These are phyloP conservation scores for Tilletia caries DNA, from an alignment of 1,284 basidiomycete species.

Conservation along the genomic window DNA sequence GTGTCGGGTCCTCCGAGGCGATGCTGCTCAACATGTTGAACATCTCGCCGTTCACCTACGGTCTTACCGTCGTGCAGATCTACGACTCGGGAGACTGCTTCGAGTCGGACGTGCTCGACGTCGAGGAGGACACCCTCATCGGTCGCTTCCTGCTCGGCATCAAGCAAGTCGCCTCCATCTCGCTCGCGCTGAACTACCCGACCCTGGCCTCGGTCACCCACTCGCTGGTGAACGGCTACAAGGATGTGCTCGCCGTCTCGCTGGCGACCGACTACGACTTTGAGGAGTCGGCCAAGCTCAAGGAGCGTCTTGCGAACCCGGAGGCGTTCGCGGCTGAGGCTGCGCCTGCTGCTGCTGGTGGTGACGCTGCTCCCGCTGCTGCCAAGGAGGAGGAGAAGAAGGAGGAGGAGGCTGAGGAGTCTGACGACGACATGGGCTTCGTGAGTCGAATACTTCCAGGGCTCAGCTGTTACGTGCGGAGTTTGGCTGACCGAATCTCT, in stretches of 20 bases:
- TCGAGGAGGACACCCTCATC: constrained; percentile 84
- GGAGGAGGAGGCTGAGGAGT: constrained; percentile 62
- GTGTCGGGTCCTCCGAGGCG: constrained; percentile 95
- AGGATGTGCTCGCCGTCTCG: constrained; percentile 85
- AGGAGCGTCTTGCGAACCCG: constrained; percentile 94
- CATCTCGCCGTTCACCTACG: constrained; percentile 82
- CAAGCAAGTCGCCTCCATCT: constrained; percentile 93
- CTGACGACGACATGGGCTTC: constrained; percentile 46
- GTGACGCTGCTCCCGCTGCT: constrained; percentile 61
- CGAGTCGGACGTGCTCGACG: constrained; percentile 80
- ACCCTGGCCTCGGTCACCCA: constrained; percentile 90
- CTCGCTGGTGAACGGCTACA: constrained; percentile 97
- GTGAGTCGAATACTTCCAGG: too few relatives aligned
- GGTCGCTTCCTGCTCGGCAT: constrained; percentile 86
- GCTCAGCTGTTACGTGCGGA: too few relatives aligned
- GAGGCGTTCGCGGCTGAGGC: constrained; percentile 86
- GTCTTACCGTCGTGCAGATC: constrained; percentile 77
- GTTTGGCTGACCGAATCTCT: neutral
- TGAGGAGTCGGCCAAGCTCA: constrained; percentile 85
- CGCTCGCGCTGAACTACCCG: constrained; percentile 89
- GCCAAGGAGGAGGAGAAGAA: constrained; percentile 56
- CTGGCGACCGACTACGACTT: constrained; percentile 92
- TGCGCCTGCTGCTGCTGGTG: constrained; percentile 63
- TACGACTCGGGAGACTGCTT: constrained; percentile 60
- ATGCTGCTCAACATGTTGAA: constrained; percentile 98